phyloP scores from a whole-genome alignment of 1,139 yeast species.

The Lodderomyces beijingensis region DNA sequence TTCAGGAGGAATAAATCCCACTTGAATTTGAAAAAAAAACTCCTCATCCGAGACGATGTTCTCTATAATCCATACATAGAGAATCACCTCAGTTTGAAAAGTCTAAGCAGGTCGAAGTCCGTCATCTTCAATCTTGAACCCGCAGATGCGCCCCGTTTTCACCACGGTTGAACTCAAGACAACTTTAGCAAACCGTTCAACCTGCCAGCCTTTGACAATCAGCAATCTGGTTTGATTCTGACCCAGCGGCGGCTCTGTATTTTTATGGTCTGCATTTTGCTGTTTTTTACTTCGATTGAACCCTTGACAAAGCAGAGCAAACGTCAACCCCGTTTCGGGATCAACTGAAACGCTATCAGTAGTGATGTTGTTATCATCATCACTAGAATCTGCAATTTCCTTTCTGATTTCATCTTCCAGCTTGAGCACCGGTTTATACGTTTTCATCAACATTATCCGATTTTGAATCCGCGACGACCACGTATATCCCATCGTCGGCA shows the following conservation, averaged over 20 bases:
- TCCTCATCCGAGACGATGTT: no score
- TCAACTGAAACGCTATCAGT: conserved; percentile 1
- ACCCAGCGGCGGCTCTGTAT: conserved; percentile 1
- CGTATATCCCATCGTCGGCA: conserved; percentile 40
- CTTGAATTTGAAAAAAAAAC: no score
- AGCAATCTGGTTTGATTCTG: conserved; percentile 2
- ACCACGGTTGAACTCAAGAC: conserved; percentile 18
- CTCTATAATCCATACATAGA: no score
- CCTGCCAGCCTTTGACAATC: conserved; percentile 22
- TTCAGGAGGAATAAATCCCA: no score
- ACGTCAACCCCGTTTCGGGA: conserved; percentile 4
- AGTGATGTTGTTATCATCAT: not conserved
- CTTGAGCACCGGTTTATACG: conserved; percentile 24
- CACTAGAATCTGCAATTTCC: conserved; percentile 3
- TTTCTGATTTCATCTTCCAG: conserved; percentile 5
- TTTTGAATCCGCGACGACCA: conserved; percentile 34
- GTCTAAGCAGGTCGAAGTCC: no score
- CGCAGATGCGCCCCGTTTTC: no score
- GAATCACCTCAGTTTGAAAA: no score
- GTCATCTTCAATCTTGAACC: no score
- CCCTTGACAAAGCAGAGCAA: conserved; percentile 2
- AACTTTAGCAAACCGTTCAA: conserved; percentile 26
- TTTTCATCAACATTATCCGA: conserved; percentile 31
- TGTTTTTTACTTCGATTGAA: conserved; percentile 4
- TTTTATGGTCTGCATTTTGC: not conserved